Evolutionary conservation across 495 filamentous ascomycete genomes (phyloP).

Genomic region (Hypoxylon subgilvum): DNA sequence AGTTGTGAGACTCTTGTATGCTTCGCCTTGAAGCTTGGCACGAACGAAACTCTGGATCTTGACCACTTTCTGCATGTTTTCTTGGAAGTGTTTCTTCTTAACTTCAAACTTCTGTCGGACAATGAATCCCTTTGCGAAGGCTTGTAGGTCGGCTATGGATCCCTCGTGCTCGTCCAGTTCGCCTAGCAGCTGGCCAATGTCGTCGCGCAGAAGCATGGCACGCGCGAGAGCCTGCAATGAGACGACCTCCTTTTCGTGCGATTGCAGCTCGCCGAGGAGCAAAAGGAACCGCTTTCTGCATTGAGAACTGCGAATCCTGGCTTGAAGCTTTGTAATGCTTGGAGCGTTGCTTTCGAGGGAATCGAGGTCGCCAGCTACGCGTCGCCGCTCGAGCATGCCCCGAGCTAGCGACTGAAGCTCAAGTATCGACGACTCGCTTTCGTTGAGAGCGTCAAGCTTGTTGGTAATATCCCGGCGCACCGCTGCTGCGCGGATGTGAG

Average conservation of each 20-base stretch:
- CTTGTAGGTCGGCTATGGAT: constrained; percentile 73
- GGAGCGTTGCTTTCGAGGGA: constrained; percentile 64
- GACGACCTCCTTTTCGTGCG: constrained; percentile 63
- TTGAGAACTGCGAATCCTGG: constrained; percentile 68
- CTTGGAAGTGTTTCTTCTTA: constrained; percentile 84
- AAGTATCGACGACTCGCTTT: constrained; percentile 50
- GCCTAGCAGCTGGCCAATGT: constrained; percentile 70
- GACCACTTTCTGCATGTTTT: constrained; percentile 98
- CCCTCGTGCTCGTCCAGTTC: constrained; percentile 85
- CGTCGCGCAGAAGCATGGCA: constrained; percentile 76
- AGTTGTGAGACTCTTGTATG: constrained; percentile 92
- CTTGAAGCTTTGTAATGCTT: constrained; percentile 71
- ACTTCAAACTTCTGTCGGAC: constrained; percentile 78
- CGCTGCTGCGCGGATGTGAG: constrained; percentile 53
- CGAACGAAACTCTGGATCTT: constrained; percentile 97
- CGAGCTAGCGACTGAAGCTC: constrained; percentile 55
- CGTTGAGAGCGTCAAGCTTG: constrained; percentile 48
- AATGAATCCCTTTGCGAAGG: constrained; percentile 72
- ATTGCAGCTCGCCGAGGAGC: constrained; percentile 63
- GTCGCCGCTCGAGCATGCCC: constrained; percentile 59
- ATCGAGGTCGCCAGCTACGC: constrained; percentile 57
- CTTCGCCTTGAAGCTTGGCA: constrained; percentile 91
- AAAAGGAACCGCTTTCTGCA: constrained; percentile 58
- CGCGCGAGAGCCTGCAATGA: constrained; percentile 75
- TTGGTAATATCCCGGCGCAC: constrained; percentile 55